Base-by-base conservation (phyloP, 2,329 filamentous ascomycete genomes). In the Phyllachora maydis region DNA sequence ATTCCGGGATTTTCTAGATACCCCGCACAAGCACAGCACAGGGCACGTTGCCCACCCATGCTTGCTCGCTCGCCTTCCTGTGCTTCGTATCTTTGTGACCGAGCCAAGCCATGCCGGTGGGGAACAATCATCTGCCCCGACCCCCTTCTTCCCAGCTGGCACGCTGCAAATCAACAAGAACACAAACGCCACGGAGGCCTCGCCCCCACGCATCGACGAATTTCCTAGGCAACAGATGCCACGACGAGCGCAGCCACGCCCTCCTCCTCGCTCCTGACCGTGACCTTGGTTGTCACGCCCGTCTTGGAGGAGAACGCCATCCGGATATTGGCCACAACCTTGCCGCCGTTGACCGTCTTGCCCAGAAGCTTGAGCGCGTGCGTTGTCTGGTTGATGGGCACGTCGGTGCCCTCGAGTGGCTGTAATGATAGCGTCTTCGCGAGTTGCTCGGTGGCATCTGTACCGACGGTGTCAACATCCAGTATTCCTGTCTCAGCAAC, bases 351-450 rank as follows among this genome's bases (percentile, higher is more conserved):
- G 31, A 95, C 73, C 20, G 81, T 92, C 68, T 93, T 95, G 44
- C 88, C 88, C 46, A 93, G 76, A 17, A 98, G 59, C 55, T 92
- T 95, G 44, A 98, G 71, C 4, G 82, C 83, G 49, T 98, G 88
- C 31, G 83, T 93, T 29, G 72, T 83, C 40, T 74, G 74, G 42
- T 73, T 90, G 35, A 92, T 59, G 0, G 81, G 75, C 18, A 98
- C 72, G 35, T 98, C 88, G 16, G 78, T 91, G 36, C 85, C 88
- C 38, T 98, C 88, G 21, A 98, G 64, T 8, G 88, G 79, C 48
- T 95, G 88, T 40, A 98, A 59, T 16, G 81, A 92, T 14, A 98
- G 63, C 1, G 76, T 64, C 48, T 82, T 78, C 40, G 77, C 65
- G 29, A 98, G 64, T 54, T 88, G 71, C 48, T 95, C 85, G 21